Conservation (phyloP, 108 stramenopile genomes). For the Cyclotella choctawhatcheeana region DNA sequence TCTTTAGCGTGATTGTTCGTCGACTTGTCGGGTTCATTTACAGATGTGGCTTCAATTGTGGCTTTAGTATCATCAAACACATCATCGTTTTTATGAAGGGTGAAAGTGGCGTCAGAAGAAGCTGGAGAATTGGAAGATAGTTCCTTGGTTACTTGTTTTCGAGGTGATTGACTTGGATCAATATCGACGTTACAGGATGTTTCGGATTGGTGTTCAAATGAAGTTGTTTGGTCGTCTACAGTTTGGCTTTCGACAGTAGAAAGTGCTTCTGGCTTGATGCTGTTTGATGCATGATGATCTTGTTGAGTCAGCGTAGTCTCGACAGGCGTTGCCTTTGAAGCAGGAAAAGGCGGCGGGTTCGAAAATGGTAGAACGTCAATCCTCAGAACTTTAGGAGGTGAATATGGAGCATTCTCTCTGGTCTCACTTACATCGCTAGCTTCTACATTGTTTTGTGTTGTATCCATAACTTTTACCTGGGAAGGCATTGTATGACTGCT, state of each 20-base stretch:
- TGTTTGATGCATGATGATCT: neutral
- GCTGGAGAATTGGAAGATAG: neutral
- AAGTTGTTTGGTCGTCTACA: neutral
- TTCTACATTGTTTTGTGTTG: neutral
- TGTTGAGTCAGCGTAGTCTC: too few relatives aligned
- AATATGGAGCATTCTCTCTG: neutral
- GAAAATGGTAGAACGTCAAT: conserved; percentile 11
- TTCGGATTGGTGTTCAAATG: neutral
- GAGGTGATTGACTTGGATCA: neutral
- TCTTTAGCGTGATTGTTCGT: too few relatives aligned
- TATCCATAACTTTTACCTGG: neutral
- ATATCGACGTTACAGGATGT: neutral
- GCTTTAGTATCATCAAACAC: neutral
- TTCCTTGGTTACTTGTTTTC: neutral
- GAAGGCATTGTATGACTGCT: too few relatives aligned
- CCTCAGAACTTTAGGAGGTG: conserved; percentile 18
- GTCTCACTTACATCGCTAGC: neutral
- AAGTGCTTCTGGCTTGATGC: neutral
- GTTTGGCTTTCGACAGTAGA: neutral
- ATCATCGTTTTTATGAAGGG: neutral
- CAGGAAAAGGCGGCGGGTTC: conserved; percentile 7
- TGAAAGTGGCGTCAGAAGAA: neutral
- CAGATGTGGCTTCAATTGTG: neutral
- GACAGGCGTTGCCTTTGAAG: conserved; percentile 3
- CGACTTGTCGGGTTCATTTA: too few relatives aligned